Evolutionary conservation across 2,329 filamentous ascomycete genomes (phyloP).

Genomic region (Xylaria sp.): DNA sequence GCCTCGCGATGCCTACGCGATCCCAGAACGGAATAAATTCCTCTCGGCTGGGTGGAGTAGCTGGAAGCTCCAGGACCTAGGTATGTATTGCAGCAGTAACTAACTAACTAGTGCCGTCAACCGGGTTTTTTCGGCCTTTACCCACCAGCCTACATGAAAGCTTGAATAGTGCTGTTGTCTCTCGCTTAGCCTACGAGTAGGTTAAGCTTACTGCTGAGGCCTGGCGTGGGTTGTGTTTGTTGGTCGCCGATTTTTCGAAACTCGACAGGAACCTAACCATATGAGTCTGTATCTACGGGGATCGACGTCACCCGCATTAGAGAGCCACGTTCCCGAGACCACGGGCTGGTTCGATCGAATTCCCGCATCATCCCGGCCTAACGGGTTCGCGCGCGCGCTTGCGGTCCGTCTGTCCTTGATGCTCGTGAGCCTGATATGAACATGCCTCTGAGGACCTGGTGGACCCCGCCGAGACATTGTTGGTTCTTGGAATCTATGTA

Average conservation of each 20-base stretch:
- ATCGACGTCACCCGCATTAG: conserved; percentile 17
- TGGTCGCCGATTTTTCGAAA: conserved; percentile 7
- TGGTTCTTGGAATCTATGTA: conserved; percentile 16
- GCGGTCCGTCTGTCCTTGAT: conserved; percentile 4
- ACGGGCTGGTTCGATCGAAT: conserved; percentile 18
- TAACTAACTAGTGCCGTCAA: too few species aligned
- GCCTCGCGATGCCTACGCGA: background rate
- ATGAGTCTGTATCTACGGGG: conserved; percentile 13
- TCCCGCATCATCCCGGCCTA: conserved; percentile 6
- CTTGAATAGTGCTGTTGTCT: background rate
- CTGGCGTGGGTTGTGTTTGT: conserved; percentile 1
- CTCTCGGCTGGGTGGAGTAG: background rate
- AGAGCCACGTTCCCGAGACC: conserved; percentile 17
- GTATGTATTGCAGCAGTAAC: too few species aligned
- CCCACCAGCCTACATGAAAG: too few species aligned
- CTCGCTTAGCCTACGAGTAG: too few species aligned
- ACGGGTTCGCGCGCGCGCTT: background rate
- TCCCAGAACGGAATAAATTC: background rate
- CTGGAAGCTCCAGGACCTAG: background rate
- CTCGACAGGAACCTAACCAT: background rate
- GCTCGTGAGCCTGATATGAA: background rate
- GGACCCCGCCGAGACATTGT: conserved; percentile 16
- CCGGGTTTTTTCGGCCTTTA: too few species aligned
- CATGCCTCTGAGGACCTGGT: conserved; percentile 12
- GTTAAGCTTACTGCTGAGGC: background rate